phyloP scores from a whole-genome alignment of 2,329 filamentous ascomycete species.

The Tolypocladium sp. region DNA sequence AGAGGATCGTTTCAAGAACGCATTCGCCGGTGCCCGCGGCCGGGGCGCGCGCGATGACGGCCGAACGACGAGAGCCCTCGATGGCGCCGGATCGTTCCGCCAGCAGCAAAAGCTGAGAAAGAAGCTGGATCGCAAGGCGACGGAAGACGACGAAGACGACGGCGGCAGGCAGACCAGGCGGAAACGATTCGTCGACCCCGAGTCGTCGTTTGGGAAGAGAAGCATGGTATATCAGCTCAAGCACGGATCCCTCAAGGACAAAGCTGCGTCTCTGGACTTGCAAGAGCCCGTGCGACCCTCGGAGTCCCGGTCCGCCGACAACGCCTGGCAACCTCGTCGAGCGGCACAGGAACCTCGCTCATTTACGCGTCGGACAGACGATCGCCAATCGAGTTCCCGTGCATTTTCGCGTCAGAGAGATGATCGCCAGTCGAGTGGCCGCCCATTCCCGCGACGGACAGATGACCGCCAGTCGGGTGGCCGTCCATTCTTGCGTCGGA shows the following conservation, averaged over 20 bases:
- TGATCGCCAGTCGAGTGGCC: background rate
- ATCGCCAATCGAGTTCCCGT: background rate
- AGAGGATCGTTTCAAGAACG: slow-evolving; percentile 1
- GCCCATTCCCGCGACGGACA: background rate
- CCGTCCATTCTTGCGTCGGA: background rate
- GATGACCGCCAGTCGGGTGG: background rate
- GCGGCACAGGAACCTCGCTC: background rate
- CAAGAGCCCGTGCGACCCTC: slow-evolving; percentile 14
- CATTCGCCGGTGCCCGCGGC: background rate
- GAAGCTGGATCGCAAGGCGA: slow-evolving; percentile 35
- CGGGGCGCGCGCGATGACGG: background rate
- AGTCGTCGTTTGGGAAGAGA: slow-evolving; percentile 40
- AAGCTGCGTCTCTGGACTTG: slow-evolving; percentile 13
- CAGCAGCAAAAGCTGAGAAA: slow-evolving; percentile 39
- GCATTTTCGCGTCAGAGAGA: background rate
- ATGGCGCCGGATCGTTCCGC: slow-evolving; percentile 17
- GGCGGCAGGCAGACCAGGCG: slow-evolving; percentile 32
- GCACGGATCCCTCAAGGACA: slow-evolving; percentile 27
- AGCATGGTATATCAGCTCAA: slow-evolving; percentile 48
- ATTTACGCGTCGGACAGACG: background rate
- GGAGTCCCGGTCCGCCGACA: background rate
- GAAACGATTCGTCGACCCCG: slow-evolving; percentile 43
- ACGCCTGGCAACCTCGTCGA: background rate
- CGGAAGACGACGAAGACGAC: slow-evolving; percentile 21
- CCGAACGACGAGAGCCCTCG: slow-evolving; percentile 16